Evolutionary conservation across 306 rosid genomes (phyloP).

Genomic region (Castanea sativa): DNA sequence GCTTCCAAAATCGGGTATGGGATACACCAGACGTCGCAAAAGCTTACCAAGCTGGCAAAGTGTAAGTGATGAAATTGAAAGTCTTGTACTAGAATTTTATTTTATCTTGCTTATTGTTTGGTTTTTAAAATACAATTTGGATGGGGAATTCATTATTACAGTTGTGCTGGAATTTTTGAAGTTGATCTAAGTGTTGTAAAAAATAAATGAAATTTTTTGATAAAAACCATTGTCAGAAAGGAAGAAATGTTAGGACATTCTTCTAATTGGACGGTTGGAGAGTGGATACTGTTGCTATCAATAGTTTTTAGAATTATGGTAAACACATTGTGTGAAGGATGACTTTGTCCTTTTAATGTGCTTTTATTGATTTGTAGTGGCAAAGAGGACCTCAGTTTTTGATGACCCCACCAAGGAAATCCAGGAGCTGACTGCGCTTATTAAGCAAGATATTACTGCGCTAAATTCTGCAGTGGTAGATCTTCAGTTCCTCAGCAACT

Average conservation of each 20-base stretch:
- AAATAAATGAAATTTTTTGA: no score
- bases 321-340: not conserved
- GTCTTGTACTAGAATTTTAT: not conserved
- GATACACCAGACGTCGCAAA: conserved; percentile 92
- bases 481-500: conserved; percentile 67
- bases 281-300: not conserved
- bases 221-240: not conserved
- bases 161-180: not conserved
- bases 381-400: conserved; percentile 88
- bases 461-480: conserved; percentile 92
- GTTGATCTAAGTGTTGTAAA: not conserved
- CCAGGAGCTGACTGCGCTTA: conserved; percentile 85
- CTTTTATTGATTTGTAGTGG: conserved; percentile 53
- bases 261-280: not conserved
- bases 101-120: not conserved
- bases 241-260: not conserved
- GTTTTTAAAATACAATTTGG: not conserved
- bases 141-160: not conserved
- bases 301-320: not conserved
- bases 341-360: not conserved
- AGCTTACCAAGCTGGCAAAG: conserved; percentile 86
- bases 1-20: conserved; percentile 91
- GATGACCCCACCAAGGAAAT: conserved; percentile 91
- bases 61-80: conserved; percentile 43
- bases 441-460: conserved; percentile 92